Evolutionary conservation across 768 basidiomycete species (phyloP).

Genomic region (Leccinum pellstonianum): DNA sequence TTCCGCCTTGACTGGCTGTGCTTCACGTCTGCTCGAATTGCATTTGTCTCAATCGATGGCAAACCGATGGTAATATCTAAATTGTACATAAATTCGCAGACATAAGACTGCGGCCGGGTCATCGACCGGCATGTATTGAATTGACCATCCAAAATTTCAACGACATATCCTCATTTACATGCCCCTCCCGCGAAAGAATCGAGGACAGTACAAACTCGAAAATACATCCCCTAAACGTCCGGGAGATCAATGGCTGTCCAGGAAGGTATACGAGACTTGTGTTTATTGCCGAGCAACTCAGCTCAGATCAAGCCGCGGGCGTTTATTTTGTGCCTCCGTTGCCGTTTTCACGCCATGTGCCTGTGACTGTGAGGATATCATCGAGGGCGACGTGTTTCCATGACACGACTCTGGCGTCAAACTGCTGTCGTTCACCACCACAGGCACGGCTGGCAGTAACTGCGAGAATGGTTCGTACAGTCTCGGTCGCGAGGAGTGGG

Average conservation of each 20-base stretch:
- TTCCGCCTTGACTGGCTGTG: neutral
- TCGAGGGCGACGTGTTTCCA: constrained; percentile 53
- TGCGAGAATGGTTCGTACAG: constrained; percentile 44
- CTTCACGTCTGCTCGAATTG: neutral
- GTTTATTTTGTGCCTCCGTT: constrained; percentile 20
- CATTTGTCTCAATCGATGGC: neutral
- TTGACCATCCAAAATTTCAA: neutral
- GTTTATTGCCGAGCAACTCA: constrained; percentile 10
- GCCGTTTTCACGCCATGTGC: constrained; percentile 11
- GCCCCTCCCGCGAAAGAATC: too few relatives aligned
- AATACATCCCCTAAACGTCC: neutral
- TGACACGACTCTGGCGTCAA: constrained; percentile 61
- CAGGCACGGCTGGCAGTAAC: constrained; percentile 20
- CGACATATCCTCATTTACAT: constrained; percentile 4
- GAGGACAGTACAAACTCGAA: neutral
- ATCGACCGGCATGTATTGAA: neutral
- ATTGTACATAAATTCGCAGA: neutral
- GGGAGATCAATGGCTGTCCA: neutral
- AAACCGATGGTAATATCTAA: neutral
- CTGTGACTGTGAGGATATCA: constrained; percentile 22
- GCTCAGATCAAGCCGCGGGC: constrained; percentile 29
- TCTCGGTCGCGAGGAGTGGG: constrained; percentile 34
- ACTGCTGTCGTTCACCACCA: constrained; percentile 34
- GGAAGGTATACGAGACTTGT: neutral
- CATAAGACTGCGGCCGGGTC: neutral